These are phyloP conservation scores for Trypanosomatidae sp. DNA, from an alignment of 208 protist species.

Conservation along the genomic window DNA sequence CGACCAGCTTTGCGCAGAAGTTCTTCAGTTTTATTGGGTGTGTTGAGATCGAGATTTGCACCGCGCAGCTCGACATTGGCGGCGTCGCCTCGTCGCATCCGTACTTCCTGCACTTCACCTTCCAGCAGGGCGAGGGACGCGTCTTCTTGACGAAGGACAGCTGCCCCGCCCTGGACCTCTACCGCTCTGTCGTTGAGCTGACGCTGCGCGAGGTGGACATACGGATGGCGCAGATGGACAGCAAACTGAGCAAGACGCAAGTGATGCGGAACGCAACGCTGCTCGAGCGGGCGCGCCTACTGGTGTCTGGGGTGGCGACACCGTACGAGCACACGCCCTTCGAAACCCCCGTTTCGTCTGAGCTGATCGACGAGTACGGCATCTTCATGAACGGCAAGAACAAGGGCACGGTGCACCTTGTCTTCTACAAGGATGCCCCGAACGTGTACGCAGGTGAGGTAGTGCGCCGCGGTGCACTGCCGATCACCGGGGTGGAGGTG, in stretches of 20 bases:
- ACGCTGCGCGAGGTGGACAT: constrained; percentile 72
- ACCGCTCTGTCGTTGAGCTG: constrained; percentile 70
- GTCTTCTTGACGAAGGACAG: constrained; percentile 66
- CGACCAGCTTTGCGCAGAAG: constrained; percentile 47
- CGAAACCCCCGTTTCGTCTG: constrained; percentile 34
- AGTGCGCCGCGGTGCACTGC: constrained; percentile 50
- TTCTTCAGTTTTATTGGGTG: constrained; percentile 78
- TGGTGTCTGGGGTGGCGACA: constrained; percentile 39
- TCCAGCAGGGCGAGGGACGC: constrained; percentile 64
- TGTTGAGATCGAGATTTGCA: constrained; percentile 77
- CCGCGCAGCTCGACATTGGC: constrained; percentile 74
- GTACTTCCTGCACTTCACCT: constrained; percentile 81
- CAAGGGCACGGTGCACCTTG: constrained; percentile 62
- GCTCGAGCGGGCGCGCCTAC: constrained; percentile 56
- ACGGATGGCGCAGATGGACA: constrained; percentile 73
- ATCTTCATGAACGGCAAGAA: constrained; percentile 71
- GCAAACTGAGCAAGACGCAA: constrained; percentile 43
- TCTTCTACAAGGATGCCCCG: constrained; percentile 78
- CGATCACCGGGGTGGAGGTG: constrained; percentile 75
- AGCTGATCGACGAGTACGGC: constrained; percentile 78
- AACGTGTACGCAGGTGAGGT: constrained; percentile 85
- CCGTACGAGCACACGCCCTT: constrained; percentile 24
- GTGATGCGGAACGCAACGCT: constrained; percentile 51
- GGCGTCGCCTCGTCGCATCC: constrained; percentile 51
- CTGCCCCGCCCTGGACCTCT: constrained; percentile 64